A percentile compares a stretch with the other conserved stretches of the same genome.
Evolutionary conservation across 352 stramenopile species (phyloP).

Genomic region (Phytophthora ramorum): DNA sequence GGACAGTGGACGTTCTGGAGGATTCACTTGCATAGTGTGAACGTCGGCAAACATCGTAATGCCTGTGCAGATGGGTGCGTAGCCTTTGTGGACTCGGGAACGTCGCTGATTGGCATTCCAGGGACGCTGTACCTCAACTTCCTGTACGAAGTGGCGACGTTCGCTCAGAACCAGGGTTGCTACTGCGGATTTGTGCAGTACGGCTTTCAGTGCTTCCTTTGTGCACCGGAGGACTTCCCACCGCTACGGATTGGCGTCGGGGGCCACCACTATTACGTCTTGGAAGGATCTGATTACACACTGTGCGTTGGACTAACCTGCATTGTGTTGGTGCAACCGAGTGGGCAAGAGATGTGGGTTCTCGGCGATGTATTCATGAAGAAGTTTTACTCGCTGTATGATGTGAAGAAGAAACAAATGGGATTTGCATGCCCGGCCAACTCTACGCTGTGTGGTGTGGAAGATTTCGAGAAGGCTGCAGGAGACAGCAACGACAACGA

Average conservation of each 20-base stretch:
- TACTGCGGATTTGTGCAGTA: slow-evolving; percentile 85
- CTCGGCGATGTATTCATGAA: slow-evolving; percentile 97
- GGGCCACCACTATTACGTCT: slow-evolving; percentile 67
- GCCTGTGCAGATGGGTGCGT: slow-evolving; percentile 67
- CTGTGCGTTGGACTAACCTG: slow-evolving; percentile 82
- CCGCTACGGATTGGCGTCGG: slow-evolving; percentile 70
- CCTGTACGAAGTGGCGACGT: slow-evolving; percentile 70
- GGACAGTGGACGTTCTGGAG: slow-evolving; percentile 88
- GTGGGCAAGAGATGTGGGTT: slow-evolving; percentile 94
- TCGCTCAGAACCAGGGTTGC: slow-evolving; percentile 66
- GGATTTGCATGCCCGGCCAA: slow-evolving; percentile 77
- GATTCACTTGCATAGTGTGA: slow-evolving; percentile 71
- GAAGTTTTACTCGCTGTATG: slow-evolving; percentile 95
- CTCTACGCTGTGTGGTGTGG: slow-evolving; percentile 59
- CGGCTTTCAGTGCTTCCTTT: slow-evolving; percentile 86
- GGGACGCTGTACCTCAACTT: slow-evolving; percentile 79
- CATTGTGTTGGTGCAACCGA: slow-evolving; percentile 78
- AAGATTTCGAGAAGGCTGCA: slow-evolving; percentile 18
- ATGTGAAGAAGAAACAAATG: slow-evolving; percentile 87
- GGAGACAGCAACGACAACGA: slow-evolving; percentile 29
- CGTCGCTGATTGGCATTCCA: slow-evolving; percentile 95
- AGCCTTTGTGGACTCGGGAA: slow-evolving; percentile 97
- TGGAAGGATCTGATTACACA: slow-evolving; percentile 78
- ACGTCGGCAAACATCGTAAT: slow-evolving; percentile 54
- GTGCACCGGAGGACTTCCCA: slow-evolving; percentile 67